Evolutionary conservation across 192 early-diverging fungal genomes (phyloP).

Genomic region (Neocallimastix lanati): DNA sequence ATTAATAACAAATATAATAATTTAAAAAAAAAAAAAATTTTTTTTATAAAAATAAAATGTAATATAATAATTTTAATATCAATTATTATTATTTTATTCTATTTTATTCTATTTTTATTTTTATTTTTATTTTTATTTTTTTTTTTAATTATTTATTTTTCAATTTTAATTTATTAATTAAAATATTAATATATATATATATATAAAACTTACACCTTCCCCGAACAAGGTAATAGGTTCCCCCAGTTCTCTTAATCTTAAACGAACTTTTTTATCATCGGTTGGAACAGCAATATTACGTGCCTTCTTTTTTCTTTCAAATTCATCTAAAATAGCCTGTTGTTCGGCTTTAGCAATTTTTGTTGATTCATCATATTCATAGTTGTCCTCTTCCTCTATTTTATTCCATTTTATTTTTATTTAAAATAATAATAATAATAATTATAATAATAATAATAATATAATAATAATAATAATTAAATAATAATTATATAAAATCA

Average conservation of each 20-base stretch:
- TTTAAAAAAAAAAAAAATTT: neutral
- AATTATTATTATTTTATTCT: no score
- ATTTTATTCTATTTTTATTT: neutral
- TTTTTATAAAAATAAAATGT: no score
- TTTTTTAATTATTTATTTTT: neutral
- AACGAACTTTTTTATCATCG: constrained; percentile 60
- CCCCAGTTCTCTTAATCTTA: constrained; percentile 48
- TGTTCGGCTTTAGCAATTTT: constrained; percentile 11
- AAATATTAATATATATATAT: no score
- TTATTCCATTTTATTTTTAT: no score
- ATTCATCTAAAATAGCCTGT: constrained; percentile 23
- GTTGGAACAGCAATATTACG: constrained; percentile 75
- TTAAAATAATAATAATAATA: no score
- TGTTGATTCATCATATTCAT: neutral
- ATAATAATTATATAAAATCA: no score
- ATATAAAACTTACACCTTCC: constrained; percentile 54
- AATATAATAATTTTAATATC: no score
- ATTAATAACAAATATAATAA: neutral
- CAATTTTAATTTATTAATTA: no score
- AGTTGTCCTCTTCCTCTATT: neutral
- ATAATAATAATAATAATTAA: no score
- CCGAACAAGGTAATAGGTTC: constrained; percentile 86
- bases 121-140: no score
- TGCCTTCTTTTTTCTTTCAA: constrained; percentile 46
- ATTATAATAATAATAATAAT: no score